These are phyloP conservation scores for Viola odorata DNA, from an alignment of 345 rosid species.

Conservation along the genomic window DNA sequence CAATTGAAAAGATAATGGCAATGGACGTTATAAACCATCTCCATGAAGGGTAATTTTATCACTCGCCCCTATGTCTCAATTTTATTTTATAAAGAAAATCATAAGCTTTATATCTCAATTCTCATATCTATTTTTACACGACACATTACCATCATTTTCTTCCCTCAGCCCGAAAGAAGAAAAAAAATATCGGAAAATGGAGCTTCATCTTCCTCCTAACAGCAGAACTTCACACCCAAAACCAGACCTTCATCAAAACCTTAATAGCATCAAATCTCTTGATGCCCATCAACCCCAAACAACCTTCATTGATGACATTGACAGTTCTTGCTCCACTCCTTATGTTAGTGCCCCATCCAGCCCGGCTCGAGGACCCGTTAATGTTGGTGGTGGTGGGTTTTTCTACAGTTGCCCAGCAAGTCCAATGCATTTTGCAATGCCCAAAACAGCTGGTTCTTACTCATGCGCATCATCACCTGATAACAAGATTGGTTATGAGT, in stretches of 20 bases:
- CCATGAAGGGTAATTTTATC: not conserved
- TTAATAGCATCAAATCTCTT: not conserved
- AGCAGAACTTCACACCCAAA: slow-evolving; percentile 11
- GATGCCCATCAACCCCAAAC: not conserved
- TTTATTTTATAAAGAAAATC: not conserved
- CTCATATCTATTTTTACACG: not conserved
- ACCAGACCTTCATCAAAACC: slow-evolving; percentile 7
- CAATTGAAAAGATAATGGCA: slow-evolving; percentile 4
- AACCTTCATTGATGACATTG: slow-evolving; percentile 29
- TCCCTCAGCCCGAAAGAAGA: not conserved
- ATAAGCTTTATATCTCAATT: no score
- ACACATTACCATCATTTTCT: not conserved
- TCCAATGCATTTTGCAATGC: slow-evolving; percentile 78
- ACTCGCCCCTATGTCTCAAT: not conserved
- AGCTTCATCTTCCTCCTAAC: slow-evolving; percentile 19
- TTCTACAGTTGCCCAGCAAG: slow-evolving; percentile 92
- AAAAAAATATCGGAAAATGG: slow-evolving; percentile 18
- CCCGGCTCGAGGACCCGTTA: slow-evolving; percentile 54
- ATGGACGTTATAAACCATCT: not conserved
- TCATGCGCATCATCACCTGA: slow-evolving; percentile 21
- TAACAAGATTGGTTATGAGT: slow-evolving; percentile 48
- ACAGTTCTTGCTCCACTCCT: slow-evolving; percentile 86
- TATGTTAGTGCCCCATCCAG: slow-evolving; percentile 96
- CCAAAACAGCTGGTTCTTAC: slow-evolving; percentile 19
- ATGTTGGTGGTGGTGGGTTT: slow-evolving; percentile 59